These are phyloP conservation scores for Pisolithus thermaeus DNA, from an alignment of 1,284 basidiomycete genomes.

Conservation along the genomic window DNA sequence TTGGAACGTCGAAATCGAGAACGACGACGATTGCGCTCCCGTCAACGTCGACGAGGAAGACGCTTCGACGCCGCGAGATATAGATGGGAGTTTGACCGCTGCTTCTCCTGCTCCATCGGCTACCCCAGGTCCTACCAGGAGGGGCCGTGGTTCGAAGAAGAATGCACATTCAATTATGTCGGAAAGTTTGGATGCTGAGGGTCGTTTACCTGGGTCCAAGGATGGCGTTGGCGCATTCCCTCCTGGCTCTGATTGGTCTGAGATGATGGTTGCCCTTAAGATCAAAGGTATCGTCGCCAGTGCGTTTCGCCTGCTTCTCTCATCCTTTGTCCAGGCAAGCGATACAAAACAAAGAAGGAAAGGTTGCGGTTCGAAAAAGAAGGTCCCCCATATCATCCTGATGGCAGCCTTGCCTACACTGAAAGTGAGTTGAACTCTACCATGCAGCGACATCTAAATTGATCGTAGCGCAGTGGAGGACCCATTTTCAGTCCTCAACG, in stretches of 20 bases:
- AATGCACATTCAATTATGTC: constrained; percentile 32
- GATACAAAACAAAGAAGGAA: constrained; percentile 74
- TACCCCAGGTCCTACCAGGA: constrained; percentile 16
- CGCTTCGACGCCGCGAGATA: constrained; percentile 35
- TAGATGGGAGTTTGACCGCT: constrained; percentile 29
- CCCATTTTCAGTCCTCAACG: constrained; percentile 61
- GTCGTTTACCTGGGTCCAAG: constrained; percentile 65
- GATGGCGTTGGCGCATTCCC: constrained; percentile 70
- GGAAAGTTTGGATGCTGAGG: constrained; percentile 60
- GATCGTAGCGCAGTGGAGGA: constrained; percentile 59
- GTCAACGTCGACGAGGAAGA: constrained; percentile 44
- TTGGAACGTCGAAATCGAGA: constrained; percentile 79
- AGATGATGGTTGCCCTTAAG: constrained; percentile 63
- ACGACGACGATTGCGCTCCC: constrained; percentile 44
- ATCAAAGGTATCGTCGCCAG: constrained; percentile 47
- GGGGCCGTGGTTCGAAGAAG: constrained; percentile 43
- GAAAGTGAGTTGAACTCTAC: constrained; percentile 43
- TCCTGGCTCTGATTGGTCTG: constrained; percentile 59
- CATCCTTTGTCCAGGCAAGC: constrained; percentile 47
- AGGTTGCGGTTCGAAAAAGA: constrained; percentile 64
- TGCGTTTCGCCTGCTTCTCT: not conserved
- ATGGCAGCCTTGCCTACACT: constrained; percentile 70
- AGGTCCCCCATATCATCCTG: constrained; percentile 57
- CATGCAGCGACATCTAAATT: not conserved
- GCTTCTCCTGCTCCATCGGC: constrained; percentile 35